phyloP scores from a whole-genome alignment of 306 rosid genomes.

The Oxytropis ochrocephala region DNA sequence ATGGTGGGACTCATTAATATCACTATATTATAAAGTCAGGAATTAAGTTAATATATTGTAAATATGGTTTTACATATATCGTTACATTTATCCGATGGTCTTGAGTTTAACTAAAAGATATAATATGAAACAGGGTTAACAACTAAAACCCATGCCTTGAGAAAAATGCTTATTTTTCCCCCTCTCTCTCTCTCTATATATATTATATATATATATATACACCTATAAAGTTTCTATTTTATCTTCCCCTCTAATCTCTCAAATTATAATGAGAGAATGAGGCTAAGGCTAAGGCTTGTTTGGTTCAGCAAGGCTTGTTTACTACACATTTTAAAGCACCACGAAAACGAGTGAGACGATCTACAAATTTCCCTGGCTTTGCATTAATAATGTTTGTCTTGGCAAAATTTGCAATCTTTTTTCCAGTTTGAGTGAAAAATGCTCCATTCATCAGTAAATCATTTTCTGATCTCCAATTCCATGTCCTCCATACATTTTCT shows the following conservation, averaged over 20 bases:
- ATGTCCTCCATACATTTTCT: slow-evolving; percentile 31
- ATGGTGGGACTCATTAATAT: too few species aligned
- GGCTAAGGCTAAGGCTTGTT: neutral
- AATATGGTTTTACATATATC: too few species aligned
- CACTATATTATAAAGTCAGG: too few species aligned
- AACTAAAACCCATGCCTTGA: neutral
- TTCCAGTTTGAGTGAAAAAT: neutral
- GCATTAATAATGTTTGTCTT: neutral
- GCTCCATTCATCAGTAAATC: slow-evolving; percentile 20
- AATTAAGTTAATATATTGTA: too few species aligned
- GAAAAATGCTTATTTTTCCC: neutral
- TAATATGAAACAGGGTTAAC: neutral
- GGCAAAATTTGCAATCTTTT: neutral
- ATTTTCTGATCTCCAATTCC: slow-evolving; percentile 52
- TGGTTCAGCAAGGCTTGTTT: slow-evolving; percentile 25
- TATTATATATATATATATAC: too few species aligned
- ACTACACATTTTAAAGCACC: slow-evolving; percentile 34
- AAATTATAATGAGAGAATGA: neutral
- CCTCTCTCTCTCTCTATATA: too few species aligned
- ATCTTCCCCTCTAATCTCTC: neutral
- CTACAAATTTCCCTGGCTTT: slow-evolving; percentile 24
- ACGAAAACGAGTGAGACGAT: slow-evolving; percentile 31
- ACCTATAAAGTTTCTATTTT: neutral
- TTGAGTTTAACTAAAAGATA: too few species aligned
- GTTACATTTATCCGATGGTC: too few species aligned